Conservation (phyloP, 176 grass and related monocot species). For the Coix lacrymajobi region DNA sequence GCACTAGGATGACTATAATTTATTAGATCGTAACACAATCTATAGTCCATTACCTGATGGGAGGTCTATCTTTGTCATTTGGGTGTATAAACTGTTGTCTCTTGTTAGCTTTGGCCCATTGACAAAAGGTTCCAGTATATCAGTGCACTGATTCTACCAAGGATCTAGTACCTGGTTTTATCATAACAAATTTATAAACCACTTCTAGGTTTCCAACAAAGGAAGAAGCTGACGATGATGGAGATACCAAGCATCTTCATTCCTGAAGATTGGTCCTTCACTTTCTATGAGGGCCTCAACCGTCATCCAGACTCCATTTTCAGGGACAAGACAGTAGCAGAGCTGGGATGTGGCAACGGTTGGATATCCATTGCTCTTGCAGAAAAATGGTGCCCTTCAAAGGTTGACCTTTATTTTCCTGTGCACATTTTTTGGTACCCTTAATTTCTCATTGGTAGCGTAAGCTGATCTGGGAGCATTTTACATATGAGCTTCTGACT, state of each 20-base stretch:
- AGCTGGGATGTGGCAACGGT: slow-evolving; percentile 93
- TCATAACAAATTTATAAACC: slow-evolving; percentile 26
- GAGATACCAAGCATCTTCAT: slow-evolving; percentile 99
- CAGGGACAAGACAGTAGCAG: slow-evolving; percentile 74
- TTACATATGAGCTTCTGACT: not conserved
- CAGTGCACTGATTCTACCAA: not conserved
- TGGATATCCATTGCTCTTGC: slow-evolving; percentile 99
- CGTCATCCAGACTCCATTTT: slow-evolving; percentile 86
- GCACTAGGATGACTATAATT: not conserved
- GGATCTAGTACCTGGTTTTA: not conserved
- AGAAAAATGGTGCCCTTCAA: slow-evolving; percentile 77
- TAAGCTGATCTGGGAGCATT: not conserved
- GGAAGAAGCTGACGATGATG: slow-evolving; percentile 93
- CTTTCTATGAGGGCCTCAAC: slow-evolving; percentile 97
- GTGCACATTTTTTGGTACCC: not conserved
- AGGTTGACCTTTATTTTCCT: slow-evolving; percentile 45
- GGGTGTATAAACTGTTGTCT: not conserved
- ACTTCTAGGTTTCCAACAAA: slow-evolving; percentile 66
- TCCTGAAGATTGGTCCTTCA: slow-evolving; percentile 99
- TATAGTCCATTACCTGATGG: not conserved
- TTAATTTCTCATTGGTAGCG: not conserved
- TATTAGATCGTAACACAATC: not conserved
- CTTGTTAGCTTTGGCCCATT: not conserved
- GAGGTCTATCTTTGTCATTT: not conserved
- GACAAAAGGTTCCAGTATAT: slow-evolving; percentile 1